phyloP scores from a whole-genome alignment of 352 stramenopile genomes.

The Phytopythium delawarense region DNA sequence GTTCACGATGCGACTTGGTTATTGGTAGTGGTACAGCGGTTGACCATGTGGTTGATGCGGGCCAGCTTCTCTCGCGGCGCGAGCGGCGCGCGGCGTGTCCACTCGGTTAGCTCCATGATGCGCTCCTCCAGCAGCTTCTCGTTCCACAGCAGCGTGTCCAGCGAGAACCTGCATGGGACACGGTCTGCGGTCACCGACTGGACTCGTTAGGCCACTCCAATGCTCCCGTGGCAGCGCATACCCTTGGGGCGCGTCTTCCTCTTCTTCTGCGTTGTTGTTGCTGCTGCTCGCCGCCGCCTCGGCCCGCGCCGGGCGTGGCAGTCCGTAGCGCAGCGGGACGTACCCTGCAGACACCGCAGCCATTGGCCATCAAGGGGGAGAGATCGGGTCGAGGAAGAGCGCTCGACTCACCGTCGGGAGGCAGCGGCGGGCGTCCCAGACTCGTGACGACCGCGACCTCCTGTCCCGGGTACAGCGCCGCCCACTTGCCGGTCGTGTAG shows the following conservation, averaged over 20 bases:
- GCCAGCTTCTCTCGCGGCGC: conserved; percentile 57
- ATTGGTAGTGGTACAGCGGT: conserved; percentile 44
- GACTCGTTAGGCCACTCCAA: background rate
- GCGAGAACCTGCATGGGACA: conserved; percentile 42
- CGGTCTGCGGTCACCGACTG: no score
- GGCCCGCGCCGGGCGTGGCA: conserved; percentile 11
- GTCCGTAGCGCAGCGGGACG: conserved; percentile 51
- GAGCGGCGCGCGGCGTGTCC: conserved; percentile 48
- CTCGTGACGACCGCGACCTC: conserved; percentile 55
- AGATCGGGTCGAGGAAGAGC: background rate
- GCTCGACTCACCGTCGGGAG: conserved; percentile 34
- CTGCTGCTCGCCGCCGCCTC: conserved; percentile 8
- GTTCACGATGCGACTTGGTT: conserved; percentile 13
- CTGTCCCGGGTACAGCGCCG: conserved; percentile 47
- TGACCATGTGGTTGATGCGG: conserved; percentile 67
- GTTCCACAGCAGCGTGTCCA: conserved; percentile 68
- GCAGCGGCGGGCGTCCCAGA: conserved; percentile 43
- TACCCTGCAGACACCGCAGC: conserved; percentile 28
- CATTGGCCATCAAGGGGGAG: background rate
- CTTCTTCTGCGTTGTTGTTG: conserved; percentile 12
- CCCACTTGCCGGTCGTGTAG: conserved; percentile 48
- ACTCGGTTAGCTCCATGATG: conserved; percentile 57
- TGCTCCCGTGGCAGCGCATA: conserved; percentile 4
- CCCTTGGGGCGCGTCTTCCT: conserved; percentile 27
- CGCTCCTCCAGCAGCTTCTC: conserved; percentile 62